These are phyloP conservation scores for Aotearoamyces nothofagi DNA, from an alignment of 2,329 filamentous ascomycete species.

Conservation along the genomic window DNA sequence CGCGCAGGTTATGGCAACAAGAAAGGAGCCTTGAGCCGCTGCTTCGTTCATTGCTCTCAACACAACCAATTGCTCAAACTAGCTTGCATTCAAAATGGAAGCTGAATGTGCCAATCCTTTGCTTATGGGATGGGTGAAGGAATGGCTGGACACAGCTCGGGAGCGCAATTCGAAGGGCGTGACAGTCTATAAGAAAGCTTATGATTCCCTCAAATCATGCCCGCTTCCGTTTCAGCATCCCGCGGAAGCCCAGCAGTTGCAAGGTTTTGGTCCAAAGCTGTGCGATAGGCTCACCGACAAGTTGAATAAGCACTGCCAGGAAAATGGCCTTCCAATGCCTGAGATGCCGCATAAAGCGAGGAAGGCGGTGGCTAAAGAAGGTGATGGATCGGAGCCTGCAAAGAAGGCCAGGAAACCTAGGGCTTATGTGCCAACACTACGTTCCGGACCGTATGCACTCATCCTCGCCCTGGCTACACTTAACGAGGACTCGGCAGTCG, in stretches of 20 bases:
- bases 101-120: conserved; percentile 40
- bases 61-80: no score
- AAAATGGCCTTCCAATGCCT: conserved; percentile 55
- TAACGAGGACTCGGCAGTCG: conserved; percentile 34
- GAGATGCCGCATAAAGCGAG: conserved; percentile 33
- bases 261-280: conserved; percentile 58
- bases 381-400: conserved; percentile 11
- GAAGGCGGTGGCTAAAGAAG: conserved; percentile 4
- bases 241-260: conserved; percentile 55
- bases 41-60: no score
- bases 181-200: conserved; percentile 60
- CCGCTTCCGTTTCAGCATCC: conserved; percentile 53
- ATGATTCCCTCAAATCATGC: conserved; percentile 61
- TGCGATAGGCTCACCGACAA: conserved; percentile 52
- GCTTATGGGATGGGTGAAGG: conserved; percentile 58
- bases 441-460: conserved; percentile 63
- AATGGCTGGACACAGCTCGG: conserved; percentile 57
- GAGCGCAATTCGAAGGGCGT: conserved; percentile 56
- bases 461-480: conserved; percentile 49
- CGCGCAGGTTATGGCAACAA: no score
- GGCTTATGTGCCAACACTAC: conserved; percentile 54
- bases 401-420: conserved; percentile 47
- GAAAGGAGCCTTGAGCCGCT: no score
- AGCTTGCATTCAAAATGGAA: no score
- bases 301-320: conserved; percentile 42